phyloP scores from a whole-genome alignment of 2,329 filamentous ascomycete species.

The Fusarium equiseti region DNA sequence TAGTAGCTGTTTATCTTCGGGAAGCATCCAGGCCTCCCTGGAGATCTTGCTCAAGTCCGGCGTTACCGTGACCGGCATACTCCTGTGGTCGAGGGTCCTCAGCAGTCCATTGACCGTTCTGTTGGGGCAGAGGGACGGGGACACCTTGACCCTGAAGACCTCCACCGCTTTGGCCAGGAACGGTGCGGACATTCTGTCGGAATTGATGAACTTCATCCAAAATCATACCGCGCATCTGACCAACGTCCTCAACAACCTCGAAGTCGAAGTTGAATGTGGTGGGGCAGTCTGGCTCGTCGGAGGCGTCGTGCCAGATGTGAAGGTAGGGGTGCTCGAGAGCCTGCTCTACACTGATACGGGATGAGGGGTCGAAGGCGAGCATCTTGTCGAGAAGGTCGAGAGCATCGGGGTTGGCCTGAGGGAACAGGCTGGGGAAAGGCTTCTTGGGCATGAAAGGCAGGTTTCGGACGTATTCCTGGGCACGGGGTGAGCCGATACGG shows the following conservation, averaged over 20 bases:
- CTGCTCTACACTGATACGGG: slow-evolving; percentile 92
- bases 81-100: slow-evolving; percentile 72
- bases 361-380: slow-evolving; percentile 95
- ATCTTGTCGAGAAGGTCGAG: slow-evolving; percentile 96
- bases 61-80: slow-evolving; percentile 61
- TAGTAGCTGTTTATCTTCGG: slow-evolving; percentile 49
- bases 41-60: slow-evolving; percentile 68
- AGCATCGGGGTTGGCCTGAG: slow-evolving; percentile 93
- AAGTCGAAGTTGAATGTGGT: slow-evolving; percentile 98
- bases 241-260: slow-evolving; percentile 95
- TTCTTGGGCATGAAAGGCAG: slow-evolving; percentile 95
- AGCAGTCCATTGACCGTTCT: slow-evolving; percentile 66
- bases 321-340: slow-evolving; percentile 97
- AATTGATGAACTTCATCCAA: slow-evolving; percentile 93
- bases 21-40: slow-evolving; percentile 59
- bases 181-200: slow-evolving; percentile 71
- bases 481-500: slow-evolving; percentile 93
- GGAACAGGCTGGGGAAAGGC: slow-evolving; percentile 88
- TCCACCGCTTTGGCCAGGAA: slow-evolving; percentile 55
- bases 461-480: slow-evolving; percentile 98
- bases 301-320: slow-evolving; percentile 97
- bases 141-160: slow-evolving; percentile 54
- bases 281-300: slow-evolving; percentile 93
- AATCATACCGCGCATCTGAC: slow-evolving; percentile 97
- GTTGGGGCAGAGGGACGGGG: slow-evolving; percentile 66